Base-by-base conservation (phyloP, 192 early-diverging fungal genomes). In the Coemansia sp. region DNA sequence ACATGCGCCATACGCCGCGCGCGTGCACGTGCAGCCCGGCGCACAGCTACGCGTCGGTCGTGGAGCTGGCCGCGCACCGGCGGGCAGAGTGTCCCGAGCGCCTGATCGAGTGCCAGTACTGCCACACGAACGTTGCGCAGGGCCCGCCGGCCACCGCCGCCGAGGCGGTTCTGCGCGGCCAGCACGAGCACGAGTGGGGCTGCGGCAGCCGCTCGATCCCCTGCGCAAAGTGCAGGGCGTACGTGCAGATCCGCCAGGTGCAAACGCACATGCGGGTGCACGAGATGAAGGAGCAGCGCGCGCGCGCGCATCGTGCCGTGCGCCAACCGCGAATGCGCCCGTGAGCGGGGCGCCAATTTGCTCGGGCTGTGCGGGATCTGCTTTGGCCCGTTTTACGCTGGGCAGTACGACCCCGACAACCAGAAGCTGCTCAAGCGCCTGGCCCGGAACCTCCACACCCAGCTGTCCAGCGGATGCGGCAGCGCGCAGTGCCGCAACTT, bases 191-290 rank as follows among this genome's bases (percentile, higher is more conserved):
- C 69, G 95, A 97, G 67, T 82, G 83, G 28, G 86, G 87, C 33
- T 97, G 95, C 65, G 95, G 95, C 18, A 83, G 80, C 24, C 80
- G 95, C 29, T 92, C 93, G 1, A 92, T 94, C 42, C 64, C 77
- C 32, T 97, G 93, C 63, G 80, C 82, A 42, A 89, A 90, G 62
- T 97, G 95, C 65, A 65, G 82, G 3, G 60, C 78, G 32, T 77
- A 81, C 19, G 87, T 95, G 14, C 80, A 83, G 28, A 82, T 97
- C 56, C 93, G 91, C 71, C 89, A 94, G 56, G 83, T 94, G 1
- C 84, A 82, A 29, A 71, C 84, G 1, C 92, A 97, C 67, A 83
- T 83, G 29, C 77, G 80, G 47, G 69, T 91, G 30, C 90, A 94
- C 75, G 85, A 86, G 45, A 79, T 85, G 19, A 51, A 50, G 45